Evolutionary conservation across 2,329 filamentous ascomycete genomes (phyloP).

Genomic region (Aureobasidium lini): DNA sequence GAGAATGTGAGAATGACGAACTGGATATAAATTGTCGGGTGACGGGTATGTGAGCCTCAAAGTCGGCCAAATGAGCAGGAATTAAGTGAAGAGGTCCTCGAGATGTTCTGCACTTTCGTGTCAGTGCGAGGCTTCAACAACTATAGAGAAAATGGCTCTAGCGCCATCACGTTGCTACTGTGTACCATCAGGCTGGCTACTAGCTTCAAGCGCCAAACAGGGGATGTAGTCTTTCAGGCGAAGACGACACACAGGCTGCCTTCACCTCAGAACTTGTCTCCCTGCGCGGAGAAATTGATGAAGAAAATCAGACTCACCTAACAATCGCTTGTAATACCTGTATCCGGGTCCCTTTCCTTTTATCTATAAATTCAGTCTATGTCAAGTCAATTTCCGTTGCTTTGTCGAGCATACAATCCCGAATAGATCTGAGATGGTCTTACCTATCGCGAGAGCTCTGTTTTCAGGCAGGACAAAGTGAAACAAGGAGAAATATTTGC

Average conservation of each 20-base stretch:
- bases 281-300: neutral
- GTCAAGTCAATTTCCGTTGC: neutral
- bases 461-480: neutral
- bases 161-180: neutral
- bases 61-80: neutral
- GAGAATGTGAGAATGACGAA: neutral
- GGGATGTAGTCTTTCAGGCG: neutral
- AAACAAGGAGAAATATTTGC: neutral
- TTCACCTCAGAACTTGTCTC: neutral
- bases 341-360: neutral
- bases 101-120: neutral
- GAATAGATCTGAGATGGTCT: neutral
- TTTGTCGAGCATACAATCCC: neutral
- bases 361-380: conserved; percentile 5
- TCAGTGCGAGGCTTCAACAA: neutral
- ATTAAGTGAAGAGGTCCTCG: neutral
- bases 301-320: neutral
- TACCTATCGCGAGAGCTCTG: neutral
- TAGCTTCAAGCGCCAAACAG: neutral
- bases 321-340: neutral
- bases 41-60: neutral
- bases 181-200: neutral
- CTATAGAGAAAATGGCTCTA: neutral
- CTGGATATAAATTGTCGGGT: neutral
- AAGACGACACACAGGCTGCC: neutral